Percentiles rank a stretch among this genome's conserved stretches.
phyloP scores from a whole-genome alignment of 2,329 filamentous ascomycete genomes.

The Colletotrichum sidae region DNA sequence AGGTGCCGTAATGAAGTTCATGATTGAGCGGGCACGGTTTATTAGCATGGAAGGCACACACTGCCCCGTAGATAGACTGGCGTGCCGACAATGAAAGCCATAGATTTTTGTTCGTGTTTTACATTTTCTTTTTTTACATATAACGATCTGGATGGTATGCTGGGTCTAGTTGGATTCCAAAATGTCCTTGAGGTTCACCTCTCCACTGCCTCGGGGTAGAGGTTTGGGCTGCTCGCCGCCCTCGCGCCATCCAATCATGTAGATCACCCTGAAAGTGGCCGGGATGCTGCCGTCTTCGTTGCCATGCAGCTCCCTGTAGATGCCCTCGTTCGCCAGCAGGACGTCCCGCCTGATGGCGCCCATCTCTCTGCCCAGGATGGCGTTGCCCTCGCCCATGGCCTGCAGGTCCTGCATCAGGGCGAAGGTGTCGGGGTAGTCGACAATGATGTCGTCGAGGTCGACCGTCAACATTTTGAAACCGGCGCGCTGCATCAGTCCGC shows the following conservation, averaged over 20 bases:
- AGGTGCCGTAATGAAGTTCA: slow-evolving; percentile 31
- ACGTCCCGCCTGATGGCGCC: slow-evolving; percentile 84
- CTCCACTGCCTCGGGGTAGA: slow-evolving; percentile 83
- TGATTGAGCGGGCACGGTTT: slow-evolving; percentile 21
- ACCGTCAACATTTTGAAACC: slow-evolving; percentile 97
- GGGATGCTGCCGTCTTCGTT: slow-evolving; percentile 82
- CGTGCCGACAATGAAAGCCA: slow-evolving; percentile 33
- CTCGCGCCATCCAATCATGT: slow-evolving; percentile 99
- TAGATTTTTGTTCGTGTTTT: slow-evolving; percentile 34
- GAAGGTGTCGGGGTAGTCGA: slow-evolving; percentile 92
- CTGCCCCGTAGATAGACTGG: slow-evolving; percentile 18
- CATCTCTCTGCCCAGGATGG: slow-evolving; percentile 85
- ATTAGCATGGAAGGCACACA: not conserved
- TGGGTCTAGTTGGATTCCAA: slow-evolving; percentile 59
- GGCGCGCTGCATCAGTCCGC: slow-evolving; percentile 85
- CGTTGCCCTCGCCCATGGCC: slow-evolving; percentile 95
- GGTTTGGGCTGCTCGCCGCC: slow-evolving; percentile 83
- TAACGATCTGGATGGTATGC: not conserved
- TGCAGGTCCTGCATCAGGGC: slow-evolving; percentile 94
- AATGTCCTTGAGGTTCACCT: slow-evolving; percentile 90
- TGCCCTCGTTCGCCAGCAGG: slow-evolving; percentile 85
- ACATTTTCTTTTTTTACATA: slow-evolving; percentile 8
- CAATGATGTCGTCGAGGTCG: slow-evolving; percentile 96
- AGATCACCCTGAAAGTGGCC: slow-evolving; percentile 94
- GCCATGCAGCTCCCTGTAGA: slow-evolving; percentile 89